A percentile compares a stretch with the other conserved stretches of the same genome.
phyloP scores from a whole-genome alignment of 257 asterid genomes.

The Fraxinus excelsior region DNA sequence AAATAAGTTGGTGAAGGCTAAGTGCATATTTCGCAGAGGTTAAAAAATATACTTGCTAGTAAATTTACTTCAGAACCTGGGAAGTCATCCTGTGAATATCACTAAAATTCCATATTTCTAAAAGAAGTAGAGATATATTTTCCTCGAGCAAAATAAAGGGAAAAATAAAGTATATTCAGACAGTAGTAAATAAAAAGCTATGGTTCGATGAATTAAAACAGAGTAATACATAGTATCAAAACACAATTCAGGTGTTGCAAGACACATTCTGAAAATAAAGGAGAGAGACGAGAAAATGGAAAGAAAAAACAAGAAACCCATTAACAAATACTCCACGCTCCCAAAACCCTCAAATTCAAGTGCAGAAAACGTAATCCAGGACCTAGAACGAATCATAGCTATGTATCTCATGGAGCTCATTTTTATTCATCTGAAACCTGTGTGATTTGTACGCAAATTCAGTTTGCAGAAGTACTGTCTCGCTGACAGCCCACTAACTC shows the following conservation, averaged over 20 bases:
- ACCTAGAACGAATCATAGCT: neutral
- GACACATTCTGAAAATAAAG: neutral
- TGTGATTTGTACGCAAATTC: neutral
- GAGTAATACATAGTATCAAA: neutral
- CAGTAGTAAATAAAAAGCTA: neutral
- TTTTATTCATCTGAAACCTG: slow-evolving; percentile 10
- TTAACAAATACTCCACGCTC: neutral
- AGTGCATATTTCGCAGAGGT: neutral
- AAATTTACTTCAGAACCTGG: neutral
- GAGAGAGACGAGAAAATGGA: neutral
- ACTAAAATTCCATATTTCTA: neutral
- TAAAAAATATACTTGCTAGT: neutral
- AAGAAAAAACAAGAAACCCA: neutral
- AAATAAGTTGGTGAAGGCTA: slow-evolving; percentile 20
- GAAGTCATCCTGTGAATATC: neutral
- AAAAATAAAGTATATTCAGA: neutral
- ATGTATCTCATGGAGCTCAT: neutral
- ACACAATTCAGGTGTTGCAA: neutral
- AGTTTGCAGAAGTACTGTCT: neutral
- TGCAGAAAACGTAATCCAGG: neutral
- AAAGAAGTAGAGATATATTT: neutral
- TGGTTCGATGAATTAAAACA: neutral
- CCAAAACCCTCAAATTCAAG: neutral
- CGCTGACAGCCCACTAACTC: neutral
- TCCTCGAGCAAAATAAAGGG: neutral